Evolutionary conservation across 2,329 filamentous ascomycete species (phyloP).

Genomic region (Xylariaceae sp.): DNA sequence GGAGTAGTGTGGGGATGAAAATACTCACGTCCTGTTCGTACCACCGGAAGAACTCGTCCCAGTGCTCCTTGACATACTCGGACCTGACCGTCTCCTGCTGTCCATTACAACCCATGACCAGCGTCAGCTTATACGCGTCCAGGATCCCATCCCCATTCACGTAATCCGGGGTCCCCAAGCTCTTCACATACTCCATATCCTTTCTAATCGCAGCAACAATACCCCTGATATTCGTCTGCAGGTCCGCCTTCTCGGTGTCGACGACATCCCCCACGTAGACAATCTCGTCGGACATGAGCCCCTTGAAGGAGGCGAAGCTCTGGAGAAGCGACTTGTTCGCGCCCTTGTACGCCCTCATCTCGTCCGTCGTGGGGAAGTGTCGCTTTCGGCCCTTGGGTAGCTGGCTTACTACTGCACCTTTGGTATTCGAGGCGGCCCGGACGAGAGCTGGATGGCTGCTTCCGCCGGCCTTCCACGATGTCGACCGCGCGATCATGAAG

Average conservation of each 20-base stretch:
- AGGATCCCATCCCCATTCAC: slow-evolving; percentile 10
- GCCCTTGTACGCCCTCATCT: slow-evolving; percentile 13
- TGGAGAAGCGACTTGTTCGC: slow-evolving; percentile 18
- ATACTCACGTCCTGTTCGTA: slow-evolving; percentile 12
- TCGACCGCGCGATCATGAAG: slow-evolving; percentile 3
- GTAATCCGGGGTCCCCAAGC: slow-evolving; percentile 1
- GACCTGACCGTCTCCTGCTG: slow-evolving; percentile 9
- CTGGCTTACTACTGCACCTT: slow-evolving; percentile 4
- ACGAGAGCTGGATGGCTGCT: slow-evolving; percentile 2
- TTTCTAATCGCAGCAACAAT: slow-evolving; percentile 8
- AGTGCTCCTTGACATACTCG: slow-evolving; percentile 8
- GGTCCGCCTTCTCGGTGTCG: slow-evolving; percentile 3
- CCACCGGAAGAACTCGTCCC: slow-evolving; percentile 13
- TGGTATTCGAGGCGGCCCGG: not conserved
- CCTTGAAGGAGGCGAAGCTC: slow-evolving; percentile 18
- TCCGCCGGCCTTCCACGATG: slow-evolving; percentile 11
- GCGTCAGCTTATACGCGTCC: slow-evolving; percentile 14
- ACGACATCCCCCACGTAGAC: slow-evolving; percentile 15
- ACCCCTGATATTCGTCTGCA: slow-evolving; percentile 3
- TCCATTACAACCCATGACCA: slow-evolving; percentile 12
- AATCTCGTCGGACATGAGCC: slow-evolving; percentile 24
- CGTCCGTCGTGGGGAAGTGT: slow-evolving; percentile 8
- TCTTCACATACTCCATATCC: slow-evolving; percentile 6
- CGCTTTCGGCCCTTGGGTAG: slow-evolving; percentile 11
- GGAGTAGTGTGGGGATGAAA: not conserved